Base-by-base conservation (phyloP, 2,329 filamentous ascomycete species). In the Aspergillus pseudoterreus region DNA sequence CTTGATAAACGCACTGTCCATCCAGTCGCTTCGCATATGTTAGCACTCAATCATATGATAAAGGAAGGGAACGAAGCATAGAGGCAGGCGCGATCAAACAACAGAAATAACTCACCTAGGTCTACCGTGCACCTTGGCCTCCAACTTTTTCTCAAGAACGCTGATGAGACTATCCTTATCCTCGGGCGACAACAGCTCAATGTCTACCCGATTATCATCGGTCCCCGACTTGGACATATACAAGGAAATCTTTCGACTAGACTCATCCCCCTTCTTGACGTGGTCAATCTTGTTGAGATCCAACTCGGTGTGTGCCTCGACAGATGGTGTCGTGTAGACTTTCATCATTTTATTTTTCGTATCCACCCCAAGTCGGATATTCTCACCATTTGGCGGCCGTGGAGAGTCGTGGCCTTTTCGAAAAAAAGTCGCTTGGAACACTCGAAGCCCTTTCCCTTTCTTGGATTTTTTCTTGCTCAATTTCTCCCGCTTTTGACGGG, bases 191-290 rank as follows among this genome's bases (percentile, higher is more conserved):
- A 46, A 50, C 45, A 72, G 61, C 42, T 71, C 62, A 33, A 72
- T 57, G 44, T 71, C 64, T 12, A 70, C 27, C 12, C 27, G 53
- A 4, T 55, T 51, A 47, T 52, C 55, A 10, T 50, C 19, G 4
- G 48, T 47, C 12, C 60, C 54, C n/a, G 54, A 49, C 30, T 61
- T 62, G 5, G 59, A 59, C 24, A 69, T 53, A 12, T 52, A 51
- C 8, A 72, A 56, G 4, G 62, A 62, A 24, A 70, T 47, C 56
- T 71, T 71, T 6, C 54, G 52, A 47, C 62, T 67, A 3, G 55
- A 27, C 1, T 51, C 30, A 4, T 57, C 42, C 11, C 67, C 65
- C 32, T 53, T 47, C 2, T 56, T 1, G 4, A 65, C 52, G n/a
- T 42, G 49, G 6, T 41, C 47, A 6, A 71, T 53, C 43, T 62